Evolutionary conservation across 371 early-diverging fungal species (phyloP).

Genomic region (Apophysomyces elegans): DNA sequence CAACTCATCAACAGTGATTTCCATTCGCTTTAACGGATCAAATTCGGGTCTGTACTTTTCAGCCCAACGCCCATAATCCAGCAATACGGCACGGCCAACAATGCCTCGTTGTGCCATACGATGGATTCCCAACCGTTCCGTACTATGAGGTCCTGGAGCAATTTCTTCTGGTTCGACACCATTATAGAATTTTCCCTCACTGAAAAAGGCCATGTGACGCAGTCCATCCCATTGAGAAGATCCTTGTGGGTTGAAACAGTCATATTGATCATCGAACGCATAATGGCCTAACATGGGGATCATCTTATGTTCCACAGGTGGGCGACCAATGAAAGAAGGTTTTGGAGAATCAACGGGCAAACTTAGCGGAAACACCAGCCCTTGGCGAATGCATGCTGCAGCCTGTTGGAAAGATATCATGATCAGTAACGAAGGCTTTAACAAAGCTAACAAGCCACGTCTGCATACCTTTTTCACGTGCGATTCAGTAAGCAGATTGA

Average conservation of each 20-base stretch:
- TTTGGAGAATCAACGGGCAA: conserved; percentile 41
- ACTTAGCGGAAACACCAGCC: conserved; percentile 42
- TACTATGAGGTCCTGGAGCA: conserved; percentile 12
- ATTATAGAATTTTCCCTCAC: conserved; percentile 35
- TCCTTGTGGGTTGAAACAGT: conserved; percentile 43
- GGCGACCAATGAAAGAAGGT: conserved; percentile 33
- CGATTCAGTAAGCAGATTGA: conserved; percentile 43
- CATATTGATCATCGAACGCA: conserved; percentile 42
- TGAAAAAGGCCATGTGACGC: conserved; percentile 35
- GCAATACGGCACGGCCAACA: conserved; percentile 46
- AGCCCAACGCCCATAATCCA: conserved; percentile 51
- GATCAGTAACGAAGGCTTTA: neutral
- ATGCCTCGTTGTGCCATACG: conserved; percentile 50
- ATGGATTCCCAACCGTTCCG: conserved; percentile 42
- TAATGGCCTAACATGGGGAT: conserved; percentile 16
- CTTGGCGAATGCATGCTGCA: conserved; percentile 28
- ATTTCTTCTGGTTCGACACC: conserved; percentile 28
- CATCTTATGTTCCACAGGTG: conserved; percentile 26
- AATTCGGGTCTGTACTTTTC: conserved; percentile 25
- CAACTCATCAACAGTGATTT: conserved; percentile 42
- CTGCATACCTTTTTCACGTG: conserved; percentile 29
- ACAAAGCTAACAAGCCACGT: neutral
- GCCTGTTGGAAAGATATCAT: neutral
- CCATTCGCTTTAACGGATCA: conserved; percentile 36
- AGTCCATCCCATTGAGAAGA: conserved; percentile 54